These are phyloP conservation scores for Rhizoclosmatium globosum DNA, from an alignment of 192 early-diverging fungal genomes.

Conservation along the genomic window DNA sequence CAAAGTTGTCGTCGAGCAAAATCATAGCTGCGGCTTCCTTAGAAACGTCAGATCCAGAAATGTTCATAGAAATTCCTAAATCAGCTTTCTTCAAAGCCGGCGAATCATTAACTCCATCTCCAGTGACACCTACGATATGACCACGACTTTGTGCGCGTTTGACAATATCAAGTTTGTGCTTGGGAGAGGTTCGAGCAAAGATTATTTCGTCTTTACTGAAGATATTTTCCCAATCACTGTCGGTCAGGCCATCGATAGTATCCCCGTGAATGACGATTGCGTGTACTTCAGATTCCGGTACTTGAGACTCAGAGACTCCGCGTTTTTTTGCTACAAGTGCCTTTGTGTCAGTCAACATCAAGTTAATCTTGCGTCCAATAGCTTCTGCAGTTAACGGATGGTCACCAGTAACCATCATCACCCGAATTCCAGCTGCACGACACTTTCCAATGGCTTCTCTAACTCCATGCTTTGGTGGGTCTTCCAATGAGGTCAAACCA, in stretches of 20 bases:
- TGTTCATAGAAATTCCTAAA: conserved; percentile 96
- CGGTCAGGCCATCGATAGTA: conserved; percentile 77
- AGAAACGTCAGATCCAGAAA: conserved; percentile 88
- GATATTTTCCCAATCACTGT: conserved; percentile 88
- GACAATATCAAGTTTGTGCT: conserved; percentile 96
- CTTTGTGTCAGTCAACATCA: conserved; percentile 88
- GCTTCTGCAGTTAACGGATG: conserved; percentile 93
- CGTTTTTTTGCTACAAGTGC: conserved; percentile 73
- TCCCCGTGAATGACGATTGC: conserved; percentile 95
- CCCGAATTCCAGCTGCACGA: conserved; percentile 88
- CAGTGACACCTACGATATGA: conserved; percentile 96
- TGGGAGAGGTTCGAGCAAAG: conserved; percentile 94
- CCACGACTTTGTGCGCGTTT: conserved; percentile 86
- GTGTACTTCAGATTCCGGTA: conserved; percentile 81
- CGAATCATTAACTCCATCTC: conserved; percentile 95
- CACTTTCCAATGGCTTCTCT: conserved; percentile 94
- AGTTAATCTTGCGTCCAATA: conserved; percentile 94
- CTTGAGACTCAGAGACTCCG: conserved; percentile 58
- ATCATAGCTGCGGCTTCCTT: conserved; percentile 89
- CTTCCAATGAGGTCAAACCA: conserved; percentile 87
- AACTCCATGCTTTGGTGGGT: conserved; percentile 96
- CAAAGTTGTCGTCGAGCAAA: conserved; percentile 97
- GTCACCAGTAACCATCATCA: conserved; percentile 98
- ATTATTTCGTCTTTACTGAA: conserved; percentile 94
- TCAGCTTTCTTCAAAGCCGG: conserved; percentile 96